Percentiles rank a stretch among this genome's conserved stretches.
phyloP scores from a whole-genome alignment of 2,329 filamentous ascomycete species.

The Pseudocercospora eumusae region DNA sequence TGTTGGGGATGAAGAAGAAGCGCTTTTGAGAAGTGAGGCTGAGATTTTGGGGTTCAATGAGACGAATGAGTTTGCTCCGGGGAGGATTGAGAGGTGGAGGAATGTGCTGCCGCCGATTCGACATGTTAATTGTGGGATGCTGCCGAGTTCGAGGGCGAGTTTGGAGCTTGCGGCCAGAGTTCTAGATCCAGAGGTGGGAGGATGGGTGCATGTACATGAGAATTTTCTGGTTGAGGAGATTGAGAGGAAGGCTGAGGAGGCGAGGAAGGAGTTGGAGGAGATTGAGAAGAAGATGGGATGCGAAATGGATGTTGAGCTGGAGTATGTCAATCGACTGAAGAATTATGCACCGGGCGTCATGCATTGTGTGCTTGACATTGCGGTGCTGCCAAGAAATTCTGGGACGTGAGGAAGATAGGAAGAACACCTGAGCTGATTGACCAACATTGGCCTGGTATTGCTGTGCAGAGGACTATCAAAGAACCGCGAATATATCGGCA shows the following conservation, averaged over 20 bases:
- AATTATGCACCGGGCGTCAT: constrained; percentile 63
- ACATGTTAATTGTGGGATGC: constrained; percentile 61
- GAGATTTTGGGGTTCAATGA: constrained; percentile 46
- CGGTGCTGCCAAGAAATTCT: neutral
- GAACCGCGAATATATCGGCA: neutral
- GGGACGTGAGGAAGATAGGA: neutral
- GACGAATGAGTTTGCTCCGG: constrained; percentile 42
- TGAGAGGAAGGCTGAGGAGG: constrained; percentile 46
- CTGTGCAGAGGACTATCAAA: neutral
- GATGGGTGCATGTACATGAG: constrained; percentile 64
- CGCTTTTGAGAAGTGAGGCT: constrained; percentile 14
- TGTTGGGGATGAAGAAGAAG: constrained; percentile 17
- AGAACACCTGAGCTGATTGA: neutral
- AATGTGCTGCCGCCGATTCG: constrained; percentile 44
- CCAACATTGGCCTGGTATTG: neutral
- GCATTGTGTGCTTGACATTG: constrained; percentile 63
- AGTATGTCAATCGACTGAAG: constrained; percentile 57
- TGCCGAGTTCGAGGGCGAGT: constrained; percentile 54
- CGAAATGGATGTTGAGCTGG: constrained; percentile 31
- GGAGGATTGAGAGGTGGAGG: constrained; percentile 33
- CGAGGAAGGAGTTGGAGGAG: constrained; percentile 40
- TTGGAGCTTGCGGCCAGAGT: constrained; percentile 54
- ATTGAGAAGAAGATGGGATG: constrained; percentile 22
- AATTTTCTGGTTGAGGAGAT: constrained; percentile 56
- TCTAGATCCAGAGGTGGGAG: constrained; percentile 49